Evolutionary conservation across 345 rosid species (phyloP), one percentile per base, ranked within the genome.

Genomic region (Sapria himalayana): DNA sequence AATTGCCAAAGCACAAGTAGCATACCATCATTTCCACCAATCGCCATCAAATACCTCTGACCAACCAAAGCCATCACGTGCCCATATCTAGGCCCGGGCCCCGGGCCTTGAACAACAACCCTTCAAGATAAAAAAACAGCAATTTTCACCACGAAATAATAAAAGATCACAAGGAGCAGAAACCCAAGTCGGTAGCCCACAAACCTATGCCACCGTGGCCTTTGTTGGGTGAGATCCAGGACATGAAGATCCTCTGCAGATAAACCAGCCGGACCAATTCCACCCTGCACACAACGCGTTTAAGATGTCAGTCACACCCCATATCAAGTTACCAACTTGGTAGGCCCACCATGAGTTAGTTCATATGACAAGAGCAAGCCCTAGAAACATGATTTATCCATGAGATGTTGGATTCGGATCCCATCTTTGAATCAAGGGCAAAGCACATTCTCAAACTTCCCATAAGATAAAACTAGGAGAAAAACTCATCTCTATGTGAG

Each of bases 211-310:
- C 99, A 89, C 39, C 95, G 66, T 15, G 99, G 93, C 23, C 95
- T 72, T 50, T 71, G 93, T 33, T 80, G 93, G 48, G 95, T 82
- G 25, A 89, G 95, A 55, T 89, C 99, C 58, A 89, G 93, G 52
- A 89, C 98, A 32, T 89, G 98, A 58, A 89, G 98, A 62, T 89
- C 98, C 78, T 89, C 98, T 9, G 98, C 92, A 45, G 98, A 84
- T 54, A 89, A 68, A 43, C 98, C 98, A 69, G 89, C 93, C 18
- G 95, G 98, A 54, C 98, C 94, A 55, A 89, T 89, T 49, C 98
- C 98, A 53, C 99, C 99, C 98, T 89, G 52, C 18, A n/a, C n/a
- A n/a, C n/a, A n/a, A n/a, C n/a, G n/a, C n/a, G n/a, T n/a, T n/a
- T n/a, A n/a, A n/a, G n/a, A n/a, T n/a, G n/a, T n/a, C n/a, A n/a